Evolutionary conservation across 257 asterid species (phyloP).

Genomic region (Prunella vulgaris): DNA sequence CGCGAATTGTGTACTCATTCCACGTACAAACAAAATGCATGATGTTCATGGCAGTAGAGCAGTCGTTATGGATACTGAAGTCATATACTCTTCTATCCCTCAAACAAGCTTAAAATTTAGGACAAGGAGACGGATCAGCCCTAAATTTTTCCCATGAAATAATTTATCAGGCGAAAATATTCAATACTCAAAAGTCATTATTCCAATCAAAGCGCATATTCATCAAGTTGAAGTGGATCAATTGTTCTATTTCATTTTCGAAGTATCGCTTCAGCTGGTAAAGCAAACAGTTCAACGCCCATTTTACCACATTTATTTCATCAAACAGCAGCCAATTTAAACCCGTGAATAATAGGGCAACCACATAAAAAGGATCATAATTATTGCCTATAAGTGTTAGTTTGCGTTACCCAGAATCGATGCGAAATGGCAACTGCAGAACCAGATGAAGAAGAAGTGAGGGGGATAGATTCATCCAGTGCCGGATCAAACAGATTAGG

Average conservation of each 20-base stretch:
- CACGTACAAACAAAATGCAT: not conserved
- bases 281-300: not conserved
- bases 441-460: constrained; percentile 34
- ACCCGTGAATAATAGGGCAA: not conserved
- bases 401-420: constrained; percentile 72
- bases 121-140: not conserved
- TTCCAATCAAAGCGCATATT: constrained; percentile 15
- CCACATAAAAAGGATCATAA: not conserved
- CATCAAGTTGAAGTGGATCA: not conserved
- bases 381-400: not conserved
- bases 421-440: constrained; percentile 66
- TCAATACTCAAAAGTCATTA: not conserved
- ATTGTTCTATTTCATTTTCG: not conserved
- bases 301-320: constrained; percentile 11
- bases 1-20: not conserved
- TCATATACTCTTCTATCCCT: not conserved
- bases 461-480: constrained; percentile 42
- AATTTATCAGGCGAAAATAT: not conserved
- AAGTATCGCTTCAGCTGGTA: constrained; percentile 11
- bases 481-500: constrained; percentile 67
- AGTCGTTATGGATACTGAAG: not conserved
- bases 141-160: not conserved
- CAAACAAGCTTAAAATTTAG: too few relatives aligned
- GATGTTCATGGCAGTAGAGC: not conserved
- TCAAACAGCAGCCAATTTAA: not conserved